Base-by-base conservation (phyloP, 768 basidiomycete species). In the Boletus vinaceobasis region DNA sequence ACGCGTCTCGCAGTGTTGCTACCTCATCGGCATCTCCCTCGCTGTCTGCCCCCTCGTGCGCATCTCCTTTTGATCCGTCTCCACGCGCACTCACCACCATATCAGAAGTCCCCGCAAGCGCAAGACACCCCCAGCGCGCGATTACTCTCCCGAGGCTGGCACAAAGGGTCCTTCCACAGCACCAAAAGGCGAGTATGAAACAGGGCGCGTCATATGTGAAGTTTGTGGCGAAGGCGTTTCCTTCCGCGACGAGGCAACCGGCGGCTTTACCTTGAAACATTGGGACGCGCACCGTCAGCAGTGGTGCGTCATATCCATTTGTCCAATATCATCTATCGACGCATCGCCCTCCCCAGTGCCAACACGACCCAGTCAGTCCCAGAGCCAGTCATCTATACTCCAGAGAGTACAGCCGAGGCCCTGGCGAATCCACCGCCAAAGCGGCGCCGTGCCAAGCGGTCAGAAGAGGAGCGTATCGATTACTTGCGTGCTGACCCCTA, bases 391-490 rank as follows among this genome's bases (percentile, higher is more conserved):
- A 74, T 76, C 32, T 76, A 75, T 61, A 76, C 74, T 29, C 78
- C 76, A 6, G 75, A 74, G 58, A 73, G 67, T 55, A 68, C 74
- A 15, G 74, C 71, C 14, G 74, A 76, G 56, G 65, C 73, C 14
- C 70, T 75, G n/a, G 68, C 75, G 2, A 76, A 79, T 62, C 79
- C 79, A 4, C 78, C 80, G 0, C 69, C 77, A 14, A 88, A 88
- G 64, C 82, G 86, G 19, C 81, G 87, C 5, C 79, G 88, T 32
- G 85, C 87, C 0, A 90, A 90, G 63, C 80, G 88, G 36, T 85
- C 87, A 0, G 88, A 90, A 57, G 86, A 87, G 37, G 87, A 88
- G 55, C 83, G 87, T 19, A 88, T 88, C 59, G 80, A 83, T 43
- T 88, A 88, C 56, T 63, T 80, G 54, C 79, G 83, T 44, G 75